Base-by-base conservation (phyloP, 495 filamentous ascomycete genomes). In the Daldinia childiae region DNA sequence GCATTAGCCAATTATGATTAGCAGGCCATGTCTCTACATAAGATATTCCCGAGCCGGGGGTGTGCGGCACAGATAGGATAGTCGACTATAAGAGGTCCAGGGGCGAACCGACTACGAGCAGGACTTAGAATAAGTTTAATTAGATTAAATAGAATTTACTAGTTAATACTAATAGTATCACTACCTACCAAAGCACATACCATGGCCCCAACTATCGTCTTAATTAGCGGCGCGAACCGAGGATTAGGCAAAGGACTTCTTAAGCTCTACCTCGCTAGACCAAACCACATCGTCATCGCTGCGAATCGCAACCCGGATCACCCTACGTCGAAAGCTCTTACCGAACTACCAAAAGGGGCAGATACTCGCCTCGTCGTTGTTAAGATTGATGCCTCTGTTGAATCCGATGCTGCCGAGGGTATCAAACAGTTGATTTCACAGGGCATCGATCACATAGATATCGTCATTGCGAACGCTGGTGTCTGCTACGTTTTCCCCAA, bases 211-310 rank as follows among this genome's bases (percentile, higher is more conserved):
- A 75, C 50, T 45, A 58, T 68, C 0, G 63, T 79, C 21, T 32
- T 80, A 6, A 75, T 80, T 48, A 79, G 66, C 26, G 77, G 77
- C 24, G 70, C 75, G 4, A 76, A 71, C 52, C 75, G 77, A 21
- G 78, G 79, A 19, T 21, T 81, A 30, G 77, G 79, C 30, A 74
- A 66, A 34, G 74, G 62, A 0, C 64, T 80, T 15, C 58, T 73
- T 19, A 43, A 68, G 41, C 67, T 39, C 4, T 79, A 69, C 50
- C 76, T 79, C 6, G 68, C 67, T 12, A 30, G 41, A 19, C 76
- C 76, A n/a, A 58, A 76, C 51, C 67, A 79, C 55, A 71, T 65
- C 58, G 76, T 80, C 68, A 77, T 81, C 27, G 78, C 79, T 14
- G 75, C 75, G 11, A 66, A 69, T 60, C 80, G 80, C 27, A 56